phyloP scores from a whole-genome alignment of 148 eudicot genomes.

The Chenopodium suecicum region DNA sequence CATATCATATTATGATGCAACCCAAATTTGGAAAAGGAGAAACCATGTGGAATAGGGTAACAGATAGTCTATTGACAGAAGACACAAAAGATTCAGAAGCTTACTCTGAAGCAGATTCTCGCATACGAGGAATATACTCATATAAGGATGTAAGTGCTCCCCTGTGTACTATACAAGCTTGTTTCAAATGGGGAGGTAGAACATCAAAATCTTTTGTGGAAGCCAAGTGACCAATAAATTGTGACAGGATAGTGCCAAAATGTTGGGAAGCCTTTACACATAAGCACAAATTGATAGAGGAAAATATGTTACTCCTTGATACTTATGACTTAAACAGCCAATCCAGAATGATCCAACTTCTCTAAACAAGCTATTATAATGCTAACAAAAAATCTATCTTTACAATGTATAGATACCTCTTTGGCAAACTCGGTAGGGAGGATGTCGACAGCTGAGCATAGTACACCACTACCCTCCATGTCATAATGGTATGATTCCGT shows the following conservation, averaged over 20 bases:
- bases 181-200: conserved; percentile 62
- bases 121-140: conserved; percentile 91
- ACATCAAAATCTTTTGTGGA: conserved; percentile 47
- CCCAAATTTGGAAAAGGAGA: neutral
- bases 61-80: neutral
- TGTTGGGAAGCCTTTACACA: conserved; percentile 89
- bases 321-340: neutral
- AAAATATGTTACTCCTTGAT: neutral
- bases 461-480: conserved; percentile 79
- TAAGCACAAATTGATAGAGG: conserved; percentile 13
- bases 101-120: conserved; percentile 69
- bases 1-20: neutral
- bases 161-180: conserved; percentile 81
- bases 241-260: conserved; percentile 86
- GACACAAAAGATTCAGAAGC: conserved; percentile 29
- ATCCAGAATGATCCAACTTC: neutral
- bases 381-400: neutral
- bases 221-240: conserved; percentile 69
- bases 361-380: neutral
- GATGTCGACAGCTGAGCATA: conserved; percentile 90
- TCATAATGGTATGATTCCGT: conserved; percentile 65
- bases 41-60: neutral
- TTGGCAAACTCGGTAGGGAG: conserved; percentile 98
- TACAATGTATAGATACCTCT: conserved; percentile 52
- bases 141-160: conserved; percentile 77